Evolutionary conservation across 768 basidiomycete species (phyloP), one percentile per base, ranked within the genome.

Genomic region (Tephrocybe sp.): DNA sequence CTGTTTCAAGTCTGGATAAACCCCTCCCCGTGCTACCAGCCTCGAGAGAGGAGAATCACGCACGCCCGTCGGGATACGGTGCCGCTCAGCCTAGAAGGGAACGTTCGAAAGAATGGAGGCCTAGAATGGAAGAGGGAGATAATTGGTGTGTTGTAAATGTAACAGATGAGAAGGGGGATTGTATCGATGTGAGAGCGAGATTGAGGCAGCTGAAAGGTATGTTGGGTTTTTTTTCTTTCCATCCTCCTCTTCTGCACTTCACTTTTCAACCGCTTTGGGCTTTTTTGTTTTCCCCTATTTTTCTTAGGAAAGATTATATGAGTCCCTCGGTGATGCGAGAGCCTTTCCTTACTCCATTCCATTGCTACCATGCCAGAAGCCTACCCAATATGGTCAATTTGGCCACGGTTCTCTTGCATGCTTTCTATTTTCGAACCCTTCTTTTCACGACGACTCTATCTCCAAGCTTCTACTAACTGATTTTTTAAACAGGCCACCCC

Each of bases 141-240:
- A 23, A 30, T 13, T 42, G 33, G 16, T 51, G 6, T 14, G 38
- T 40, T 11, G 22, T 45, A 1, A 46, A 33, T 26, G 50, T 51
- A 2, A 40, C 50, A 1, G 50, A 51, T 30, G 50, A 51, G 36
- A 51, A 20, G 6, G 44, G 50, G 26, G 39, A 34, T 20, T 16
- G 16, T 11, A 38, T 45, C 11, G n/a, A 51, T 20, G 11, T 17
- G 13, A 39, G 50, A 11, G 35, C 16, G 11, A 36, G 20, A 10
- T 13, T 51, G 20, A 51, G 50, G 13, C 38, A 45, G 13, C 26
- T 51, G 32, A 51, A 51, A 12, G 38, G 50, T 51, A 22, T 10
- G 50, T 45, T 19, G 5, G 16, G 20, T 16, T 10, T 4, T 46
- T n/a, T 34, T 16, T n/a, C 6, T 22, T 17, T 31, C 6, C 2